Percentiles rank a stretch among this genome's conserved stretches.
Evolutionary conservation across 192 early-diverging fungal species (phyloP).

Genomic region (Coemansia sp.): DNA sequence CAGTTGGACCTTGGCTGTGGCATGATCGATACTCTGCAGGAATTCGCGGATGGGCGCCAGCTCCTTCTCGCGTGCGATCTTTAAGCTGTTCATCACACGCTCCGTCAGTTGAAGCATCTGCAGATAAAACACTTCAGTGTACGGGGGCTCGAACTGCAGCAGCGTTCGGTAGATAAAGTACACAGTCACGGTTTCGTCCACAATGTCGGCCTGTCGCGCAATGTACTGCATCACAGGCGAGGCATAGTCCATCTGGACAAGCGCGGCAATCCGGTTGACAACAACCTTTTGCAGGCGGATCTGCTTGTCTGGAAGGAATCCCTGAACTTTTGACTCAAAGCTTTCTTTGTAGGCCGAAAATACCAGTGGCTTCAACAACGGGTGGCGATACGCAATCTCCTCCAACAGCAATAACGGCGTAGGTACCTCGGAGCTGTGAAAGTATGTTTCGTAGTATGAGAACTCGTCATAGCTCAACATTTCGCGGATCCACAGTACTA

Average conservation of each 20-base stretch:
- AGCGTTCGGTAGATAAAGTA: conserved; percentile 60
- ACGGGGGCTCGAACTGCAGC: conserved; percentile 36
- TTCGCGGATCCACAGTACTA: conserved; percentile 63
- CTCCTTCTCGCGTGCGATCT: conserved; percentile 30
- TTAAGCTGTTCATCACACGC: conserved; percentile 26
- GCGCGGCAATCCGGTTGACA: conserved; percentile 66
- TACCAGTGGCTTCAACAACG: conserved; percentile 64
- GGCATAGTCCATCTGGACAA: conserved; percentile 64
- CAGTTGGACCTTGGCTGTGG: conserved; percentile 7
- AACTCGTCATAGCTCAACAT: conserved; percentile 59
- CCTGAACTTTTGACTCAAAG: conserved; percentile 57
- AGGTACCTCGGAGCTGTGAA: conserved; percentile 61
- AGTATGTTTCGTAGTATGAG: conserved; percentile 70
- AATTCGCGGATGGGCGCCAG: conserved; percentile 22
- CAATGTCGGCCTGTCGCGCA: conserved; percentile 41
- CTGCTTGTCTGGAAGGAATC: conserved; percentile 65
- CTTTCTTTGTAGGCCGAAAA: conserved; percentile 63
- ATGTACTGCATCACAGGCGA: conserved; percentile 68
- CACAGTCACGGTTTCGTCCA: conserved; percentile 68
- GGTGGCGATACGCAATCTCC: conserved; percentile 73
- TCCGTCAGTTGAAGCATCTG: conserved; percentile 35
- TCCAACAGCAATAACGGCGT: conserved; percentile 67
- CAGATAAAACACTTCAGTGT: conserved; percentile 21
- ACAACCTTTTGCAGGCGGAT: conserved; percentile 66
- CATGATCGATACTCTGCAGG: conserved; percentile 23